These are phyloP conservation scores for Eucommia ulmoides DNA, from an alignment of 257 asterid species.

Conservation along the genomic window DNA sequence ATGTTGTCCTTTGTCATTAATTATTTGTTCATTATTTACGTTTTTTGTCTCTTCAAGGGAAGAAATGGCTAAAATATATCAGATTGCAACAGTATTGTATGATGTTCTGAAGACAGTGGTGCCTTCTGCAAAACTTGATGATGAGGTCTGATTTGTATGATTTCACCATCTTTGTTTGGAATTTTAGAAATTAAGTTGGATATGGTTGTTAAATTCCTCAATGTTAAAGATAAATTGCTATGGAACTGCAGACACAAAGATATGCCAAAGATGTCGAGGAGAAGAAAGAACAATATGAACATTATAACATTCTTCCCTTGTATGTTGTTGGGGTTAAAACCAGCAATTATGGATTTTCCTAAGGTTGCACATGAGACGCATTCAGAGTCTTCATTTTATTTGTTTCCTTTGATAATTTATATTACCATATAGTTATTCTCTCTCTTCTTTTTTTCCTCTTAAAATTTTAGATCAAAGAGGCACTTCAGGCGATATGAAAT, in stretches of 20 bases:
- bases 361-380: slow-evolving; percentile 35
- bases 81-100: slow-evolving; percentile 76
- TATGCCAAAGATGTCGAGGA: slow-evolving; percentile 83
- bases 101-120: slow-evolving; percentile 69
- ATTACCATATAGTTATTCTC: too few relatives aligned
- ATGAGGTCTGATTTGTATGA: slow-evolving; percentile 40
- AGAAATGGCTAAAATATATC: slow-evolving; percentile 90
- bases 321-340: slow-evolving; percentile 77
- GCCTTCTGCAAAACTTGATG: slow-evolving; percentile 46
- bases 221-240: slow-evolving; percentile 6
- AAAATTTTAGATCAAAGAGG: slow-evolving; percentile 66
- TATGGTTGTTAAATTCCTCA: too few relatives aligned
- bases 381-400: neutral
- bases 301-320: slow-evolving; percentile 90
- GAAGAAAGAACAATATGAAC: slow-evolving; percentile 72
- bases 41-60: slow-evolving; percentile 36
- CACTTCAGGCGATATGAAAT: slow-evolving; percentile 62
- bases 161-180: slow-evolving; percentile 4
- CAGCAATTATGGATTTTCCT: slow-evolving; percentile 89
- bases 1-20: too few relatives aligned
- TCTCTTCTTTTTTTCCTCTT: neutral
- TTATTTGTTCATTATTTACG: neutral
- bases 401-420: too few relatives aligned
- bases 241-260: slow-evolving; percentile 36
- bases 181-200: slow-evolving; percentile 1